Evolutionary conservation across 163 green algal species (phyloP).

Genomic region (Scenedesmus sp.): DNA sequence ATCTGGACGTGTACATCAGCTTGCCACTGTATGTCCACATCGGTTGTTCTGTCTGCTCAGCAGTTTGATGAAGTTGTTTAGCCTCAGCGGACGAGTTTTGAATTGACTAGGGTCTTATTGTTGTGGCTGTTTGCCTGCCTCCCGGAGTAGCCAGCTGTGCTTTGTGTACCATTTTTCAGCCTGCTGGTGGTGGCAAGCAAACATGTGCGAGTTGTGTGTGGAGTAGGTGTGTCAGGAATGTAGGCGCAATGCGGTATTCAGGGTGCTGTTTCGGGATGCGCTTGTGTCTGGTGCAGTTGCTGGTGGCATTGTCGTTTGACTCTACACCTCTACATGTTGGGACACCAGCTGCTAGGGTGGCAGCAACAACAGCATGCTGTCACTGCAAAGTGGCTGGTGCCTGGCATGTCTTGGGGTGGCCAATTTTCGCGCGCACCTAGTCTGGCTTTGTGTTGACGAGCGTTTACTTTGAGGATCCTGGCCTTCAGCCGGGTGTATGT

Average conservation of each 20-base stretch:
- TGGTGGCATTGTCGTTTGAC: background rate
- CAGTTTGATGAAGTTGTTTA: background rate
- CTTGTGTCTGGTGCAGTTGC: background rate
- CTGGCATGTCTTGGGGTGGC: background rate
- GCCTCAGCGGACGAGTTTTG: background rate
- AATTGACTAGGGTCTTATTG: background rate
- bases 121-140: background rate
- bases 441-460: background rate
- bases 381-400: background rate
- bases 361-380: background rate
- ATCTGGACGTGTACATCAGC: background rate
- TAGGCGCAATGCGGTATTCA: too few relatives aligned
- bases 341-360: background rate
- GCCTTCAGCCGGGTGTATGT: background rate
- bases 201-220: background rate
- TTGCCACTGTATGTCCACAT: background rate
- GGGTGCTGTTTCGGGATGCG: background rate
- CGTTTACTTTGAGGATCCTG: background rate
- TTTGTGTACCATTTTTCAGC: slow-evolving; percentile 8
- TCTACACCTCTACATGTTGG: background rate
- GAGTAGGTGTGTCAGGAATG: too few relatives aligned
- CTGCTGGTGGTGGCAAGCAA: background rate
- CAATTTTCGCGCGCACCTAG: background rate
- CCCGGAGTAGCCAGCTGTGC: background rate
- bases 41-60: background rate